A percentile compares a stretch with the other conserved stretches of the same genome.
Conservation (phyloP, 306 rosid species). For the Glycyrrhiza uralensis region DNA sequence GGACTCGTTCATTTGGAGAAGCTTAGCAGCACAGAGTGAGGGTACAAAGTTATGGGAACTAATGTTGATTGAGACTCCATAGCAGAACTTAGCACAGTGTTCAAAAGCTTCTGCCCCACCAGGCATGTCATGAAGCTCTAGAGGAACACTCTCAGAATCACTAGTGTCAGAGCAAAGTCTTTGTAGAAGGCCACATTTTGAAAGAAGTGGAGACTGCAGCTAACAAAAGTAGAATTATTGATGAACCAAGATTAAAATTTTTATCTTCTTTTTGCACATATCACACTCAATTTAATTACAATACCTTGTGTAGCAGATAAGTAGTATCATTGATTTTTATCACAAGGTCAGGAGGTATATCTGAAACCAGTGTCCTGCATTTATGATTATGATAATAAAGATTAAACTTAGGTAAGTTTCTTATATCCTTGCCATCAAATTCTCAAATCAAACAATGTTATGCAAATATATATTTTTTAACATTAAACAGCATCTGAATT, state of each 20-base stretch:
- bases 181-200: conserved; percentile 76
- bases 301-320: conserved; percentile 85
- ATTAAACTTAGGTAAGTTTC: background rate
- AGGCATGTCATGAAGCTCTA: conserved; percentile 81
- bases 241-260: conserved; percentile 18
- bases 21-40: conserved; percentile 73
- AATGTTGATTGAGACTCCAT: conserved; percentile 78
- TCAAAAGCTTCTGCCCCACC: conserved; percentile 89
- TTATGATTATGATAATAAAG: conserved; percentile 8
- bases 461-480: background rate
- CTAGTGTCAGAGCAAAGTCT: conserved; percentile 60
- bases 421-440: background rate
- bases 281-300: conserved; percentile 13
- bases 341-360: conserved; percentile 59
- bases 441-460: background rate
- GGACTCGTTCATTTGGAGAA: conserved; percentile 79
- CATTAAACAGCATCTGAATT: background rate
- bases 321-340: conserved; percentile 59
- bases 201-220: conserved; percentile 76
- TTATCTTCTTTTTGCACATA: background rate
- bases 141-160: conserved; percentile 42
- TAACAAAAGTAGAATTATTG: conserved; percentile 37
- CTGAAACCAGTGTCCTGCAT: conserved; percentile 73
- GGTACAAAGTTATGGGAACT: conserved; percentile 84
- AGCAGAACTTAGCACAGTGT: conserved; percentile 84